Percentiles rank a stretch among this genome's conserved stretches.
phyloP scores from a whole-genome alignment of 331 rosid species.

The Spiraea crenata region DNA sequence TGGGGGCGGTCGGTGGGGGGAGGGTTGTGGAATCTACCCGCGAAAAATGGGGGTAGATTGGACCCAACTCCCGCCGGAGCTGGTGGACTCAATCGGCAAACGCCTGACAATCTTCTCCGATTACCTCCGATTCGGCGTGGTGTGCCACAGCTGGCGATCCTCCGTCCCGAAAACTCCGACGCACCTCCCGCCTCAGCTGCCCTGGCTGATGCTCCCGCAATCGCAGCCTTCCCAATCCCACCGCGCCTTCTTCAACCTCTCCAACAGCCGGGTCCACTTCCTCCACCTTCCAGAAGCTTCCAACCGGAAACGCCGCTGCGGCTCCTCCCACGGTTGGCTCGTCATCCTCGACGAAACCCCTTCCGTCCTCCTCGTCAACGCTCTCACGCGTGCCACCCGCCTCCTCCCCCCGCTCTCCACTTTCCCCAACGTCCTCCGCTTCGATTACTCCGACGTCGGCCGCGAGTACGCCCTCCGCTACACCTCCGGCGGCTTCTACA shows the following conservation, averaged over 20 bases:
- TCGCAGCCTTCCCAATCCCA: slow-evolving; percentile 30
- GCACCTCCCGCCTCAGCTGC: slow-evolving; percentile 71
- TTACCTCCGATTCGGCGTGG: slow-evolving; percentile 51
- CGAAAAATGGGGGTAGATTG: slow-evolving; percentile 42
- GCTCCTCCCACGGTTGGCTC: slow-evolving; percentile 77
- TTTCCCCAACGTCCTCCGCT: slow-evolving; percentile 56
- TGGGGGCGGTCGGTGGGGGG: neutral
- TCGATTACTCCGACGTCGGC: slow-evolving; percentile 49
- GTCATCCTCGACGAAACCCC: slow-evolving; percentile 56
- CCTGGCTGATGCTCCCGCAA: slow-evolving; percentile 63
- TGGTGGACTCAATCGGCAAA: slow-evolving; percentile 42
- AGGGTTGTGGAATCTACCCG: neutral
- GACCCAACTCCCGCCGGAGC: slow-evolving; percentile 56
- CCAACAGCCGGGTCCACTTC: slow-evolving; percentile 45
- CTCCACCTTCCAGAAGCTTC: slow-evolving; percentile 54
- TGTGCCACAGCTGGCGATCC: slow-evolving; percentile 50
- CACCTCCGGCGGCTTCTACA: slow-evolving; percentile 24
- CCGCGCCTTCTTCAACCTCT: slow-evolving; percentile 48
- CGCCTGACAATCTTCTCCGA: slow-evolving; percentile 40
- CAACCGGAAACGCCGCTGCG: slow-evolving; percentile 46
- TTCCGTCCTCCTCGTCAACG: slow-evolving; percentile 46
- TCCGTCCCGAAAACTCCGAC: slow-evolving; percentile 41
- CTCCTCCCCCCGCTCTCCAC: slow-evolving; percentile 57
- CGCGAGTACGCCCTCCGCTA: slow-evolving; percentile 43
- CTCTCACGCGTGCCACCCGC: slow-evolving; percentile 43